Evolutionary conservation across 352 stramenopile genomes (phyloP).

Genomic region (Hyaloperonospora arabidopsidis): DNA sequence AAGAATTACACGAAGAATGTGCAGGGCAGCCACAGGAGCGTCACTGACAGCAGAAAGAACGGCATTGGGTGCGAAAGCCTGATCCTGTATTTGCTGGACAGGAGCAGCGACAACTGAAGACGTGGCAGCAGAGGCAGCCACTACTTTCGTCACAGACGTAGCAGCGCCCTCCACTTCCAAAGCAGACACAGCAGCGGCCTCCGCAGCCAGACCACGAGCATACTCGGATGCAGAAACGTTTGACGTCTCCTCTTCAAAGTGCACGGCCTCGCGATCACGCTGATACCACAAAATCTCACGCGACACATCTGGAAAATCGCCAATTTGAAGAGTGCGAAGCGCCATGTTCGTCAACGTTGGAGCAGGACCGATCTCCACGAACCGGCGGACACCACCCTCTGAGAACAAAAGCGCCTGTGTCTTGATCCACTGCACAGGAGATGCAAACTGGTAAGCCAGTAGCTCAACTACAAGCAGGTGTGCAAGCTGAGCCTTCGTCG

Average conservation of each 20-base stretch:
- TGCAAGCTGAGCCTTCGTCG: constrained; percentile 55
- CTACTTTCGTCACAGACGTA: constrained; percentile 22
- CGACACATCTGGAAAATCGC: constrained; percentile 43
- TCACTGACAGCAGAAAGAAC: constrained; percentile 34
- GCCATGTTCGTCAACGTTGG: constrained; percentile 84
- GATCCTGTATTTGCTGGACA: constrained; percentile 18
- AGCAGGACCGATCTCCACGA: constrained; percentile 79
- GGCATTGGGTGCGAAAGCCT: constrained; percentile 7
- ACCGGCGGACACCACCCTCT: constrained; percentile 44
- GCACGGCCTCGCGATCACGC: constrained; percentile 70
- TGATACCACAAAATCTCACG: constrained; percentile 81
- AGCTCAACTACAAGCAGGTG: constrained; percentile 80
- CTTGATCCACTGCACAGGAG: constrained; percentile 86
- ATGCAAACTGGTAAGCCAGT: constrained; percentile 85
- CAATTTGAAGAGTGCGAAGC: constrained; percentile 58
- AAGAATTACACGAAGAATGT: constrained; percentile 69
- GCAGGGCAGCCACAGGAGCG: constrained; percentile 49
- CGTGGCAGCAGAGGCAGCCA: constrained; percentile 29
- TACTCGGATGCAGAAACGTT: constrained; percentile 65
- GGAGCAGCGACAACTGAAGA: constrained; percentile 22
- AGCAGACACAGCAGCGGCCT: constrained; percentile 28
- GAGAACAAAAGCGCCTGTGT: constrained; percentile 75
- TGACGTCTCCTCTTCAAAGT: constrained; percentile 63
- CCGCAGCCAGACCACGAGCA: constrained; percentile 26
- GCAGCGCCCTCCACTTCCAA: constrained; percentile 38